phyloP scores from a whole-genome alignment of 805 yeast genomes.

The Scheffersomyces coipomensis region DNA sequence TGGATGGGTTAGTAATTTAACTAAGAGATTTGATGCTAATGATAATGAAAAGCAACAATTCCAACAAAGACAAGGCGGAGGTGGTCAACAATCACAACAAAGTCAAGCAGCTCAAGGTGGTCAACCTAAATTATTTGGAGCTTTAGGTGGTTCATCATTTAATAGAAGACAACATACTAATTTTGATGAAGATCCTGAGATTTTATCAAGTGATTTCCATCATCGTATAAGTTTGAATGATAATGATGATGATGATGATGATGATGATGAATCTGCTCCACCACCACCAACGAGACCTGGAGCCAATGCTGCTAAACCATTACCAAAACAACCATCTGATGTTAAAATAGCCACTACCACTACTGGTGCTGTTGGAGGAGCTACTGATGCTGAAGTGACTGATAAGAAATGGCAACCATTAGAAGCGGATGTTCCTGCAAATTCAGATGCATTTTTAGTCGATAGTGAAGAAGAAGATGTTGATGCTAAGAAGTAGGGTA shows the following conservation, averaged over 20 bases:
- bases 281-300: slow-evolving; percentile 8
- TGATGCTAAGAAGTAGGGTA: slow-evolving; percentile 6
- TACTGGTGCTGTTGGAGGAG: too few species aligned
- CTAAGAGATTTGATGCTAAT: slow-evolving; percentile 45
- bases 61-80: too few species aligned
- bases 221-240: slow-evolving; percentile 44
- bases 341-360: not conserved
- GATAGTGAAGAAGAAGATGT: slow-evolving; percentile 43
- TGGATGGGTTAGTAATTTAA: slow-evolving; percentile 72
- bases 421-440: slow-evolving; percentile 37
- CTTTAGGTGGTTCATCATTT: slow-evolving; percentile 44
- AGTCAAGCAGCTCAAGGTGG: slow-evolving; percentile 7
- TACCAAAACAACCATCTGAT: not conserved
- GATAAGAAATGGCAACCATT: slow-evolving; percentile 37
- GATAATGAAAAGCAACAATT: slow-evolving; percentile 11
- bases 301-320: not conserved
- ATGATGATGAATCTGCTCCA: slow-evolving; percentile 5
- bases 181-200: slow-evolving; percentile 57
- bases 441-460: slow-evolving; percentile 42
- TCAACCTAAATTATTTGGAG: slow-evolving; percentile 41
- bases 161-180: slow-evolving; percentile 16
- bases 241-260: slow-evolving; percentile 20
- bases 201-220: slow-evolving; percentile 49
- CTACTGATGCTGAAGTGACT: slow-evolving; percentile 1
- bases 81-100: slow-evolving; percentile 4